A percentile compares a stretch with the other conserved stretches of the same genome.
These are phyloP conservation scores for Calonectria ilicicola DNA, from an alignment of 2,329 filamentous ascomycete genomes.

Conservation along the genomic window DNA sequence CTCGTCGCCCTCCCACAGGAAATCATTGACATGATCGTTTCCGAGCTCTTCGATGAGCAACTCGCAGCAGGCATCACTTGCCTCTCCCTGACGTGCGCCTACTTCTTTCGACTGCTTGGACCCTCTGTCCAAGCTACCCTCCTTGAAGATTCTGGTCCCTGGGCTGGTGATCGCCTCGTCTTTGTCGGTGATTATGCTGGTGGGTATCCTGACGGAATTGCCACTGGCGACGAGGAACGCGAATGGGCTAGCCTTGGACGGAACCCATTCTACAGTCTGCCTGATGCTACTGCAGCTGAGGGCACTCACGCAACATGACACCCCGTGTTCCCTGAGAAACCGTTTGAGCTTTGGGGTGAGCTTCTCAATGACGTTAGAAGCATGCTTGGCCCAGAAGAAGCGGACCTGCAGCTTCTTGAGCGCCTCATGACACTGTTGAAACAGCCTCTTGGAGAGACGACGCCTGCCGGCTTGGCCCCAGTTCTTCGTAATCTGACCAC, in stretches of 20 bases:
- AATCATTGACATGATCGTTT: conserved; percentile 14
- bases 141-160: not conserved
- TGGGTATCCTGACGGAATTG: not conserved
- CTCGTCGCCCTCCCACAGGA: conserved; percentile 17
- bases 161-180: conserved; percentile 13
- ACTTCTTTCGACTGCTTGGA: conserved; percentile 22
- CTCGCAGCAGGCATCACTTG: not conserved
- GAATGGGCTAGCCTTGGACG: not conserved
- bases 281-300: not conserved
- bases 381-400: not conserved
- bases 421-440: not conserved
- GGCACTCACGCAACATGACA: not conserved
- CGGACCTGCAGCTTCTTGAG: not conserved
- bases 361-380: not conserved
- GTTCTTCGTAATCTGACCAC: conserved; percentile 27
- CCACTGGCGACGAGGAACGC: not conserved
- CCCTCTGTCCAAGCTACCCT: not conserved
- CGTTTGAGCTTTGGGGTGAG: not conserved
- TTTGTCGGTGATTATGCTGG: conserved; percentile 4
- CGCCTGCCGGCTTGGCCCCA: not conserved
- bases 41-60: not conserved
- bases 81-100: conserved; percentile 18
- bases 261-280: conserved; percentile 1
- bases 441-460: not conserved
- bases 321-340: not conserved